These are phyloP conservation scores for Tetratostichococcus sp. DNA, from an alignment of 139 green algal genomes.

Conservation along the genomic window DNA sequence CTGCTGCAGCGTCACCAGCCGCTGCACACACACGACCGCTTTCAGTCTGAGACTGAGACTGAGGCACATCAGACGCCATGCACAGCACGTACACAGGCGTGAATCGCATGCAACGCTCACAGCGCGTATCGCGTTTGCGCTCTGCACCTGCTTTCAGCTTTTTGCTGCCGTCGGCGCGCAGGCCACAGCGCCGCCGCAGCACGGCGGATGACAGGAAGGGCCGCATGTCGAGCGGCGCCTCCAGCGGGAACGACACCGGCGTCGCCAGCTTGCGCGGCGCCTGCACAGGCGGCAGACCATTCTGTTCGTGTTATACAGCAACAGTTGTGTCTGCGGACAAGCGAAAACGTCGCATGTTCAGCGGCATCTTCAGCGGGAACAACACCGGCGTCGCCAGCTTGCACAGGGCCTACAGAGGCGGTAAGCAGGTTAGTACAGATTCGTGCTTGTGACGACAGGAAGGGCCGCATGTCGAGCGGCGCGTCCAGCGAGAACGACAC, in stretches of 20 bases:
- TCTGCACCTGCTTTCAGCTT: background rate
- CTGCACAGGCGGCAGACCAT: background rate
- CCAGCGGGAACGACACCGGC: slow-evolving; percentile 65
- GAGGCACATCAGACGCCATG: too few species aligned
- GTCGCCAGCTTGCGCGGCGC: slow-evolving; percentile 68
- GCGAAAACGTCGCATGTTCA: too few species aligned
- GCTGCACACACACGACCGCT: too few species aligned
- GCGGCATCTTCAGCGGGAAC: too few species aligned
- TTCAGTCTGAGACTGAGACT: too few species aligned
- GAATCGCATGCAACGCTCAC: too few species aligned
- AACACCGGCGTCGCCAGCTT: background rate
- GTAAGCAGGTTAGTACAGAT: too few species aligned
- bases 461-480: slow-evolving; percentile 76
- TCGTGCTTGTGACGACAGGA: slow-evolving; percentile 58
- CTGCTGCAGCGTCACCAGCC: background rate
- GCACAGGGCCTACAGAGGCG: background rate
- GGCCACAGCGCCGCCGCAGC: slow-evolving; percentile 29
- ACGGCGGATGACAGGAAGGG: slow-evolving; percentile 65
- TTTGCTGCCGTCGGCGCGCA: background rate
- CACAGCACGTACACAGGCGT: too few species aligned
- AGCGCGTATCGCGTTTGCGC: too few species aligned
- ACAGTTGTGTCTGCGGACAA: too few species aligned
- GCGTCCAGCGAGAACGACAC: slow-evolving; percentile 59
- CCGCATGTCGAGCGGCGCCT: slow-evolving; percentile 62
- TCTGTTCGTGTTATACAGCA: too few species aligned